Base-by-base conservation (phyloP, 768 basidiomycete genomes). In the Holtermannia corniformis region DNA sequence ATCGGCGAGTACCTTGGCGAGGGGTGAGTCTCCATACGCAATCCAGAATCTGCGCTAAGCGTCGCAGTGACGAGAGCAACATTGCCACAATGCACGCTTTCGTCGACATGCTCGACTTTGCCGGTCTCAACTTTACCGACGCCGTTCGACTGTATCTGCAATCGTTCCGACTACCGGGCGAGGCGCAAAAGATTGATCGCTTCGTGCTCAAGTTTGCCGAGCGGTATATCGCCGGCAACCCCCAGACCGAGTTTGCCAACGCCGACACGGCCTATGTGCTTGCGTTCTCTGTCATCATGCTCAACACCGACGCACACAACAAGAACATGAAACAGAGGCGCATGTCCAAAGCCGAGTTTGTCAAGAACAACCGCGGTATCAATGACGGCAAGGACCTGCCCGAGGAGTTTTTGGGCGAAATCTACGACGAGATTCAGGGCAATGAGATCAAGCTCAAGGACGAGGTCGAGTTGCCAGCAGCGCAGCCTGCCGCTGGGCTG, bases 371-470 rank as follows among this genome's bases (percentile, higher is more conserved):
- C 67, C 81, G 90, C 25, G 91, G 91, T 13, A 97, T 99, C 73
- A 96, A 99, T 64, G 92, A 97, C 64, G 81, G 81, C 54, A 78
- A 79, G 37, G 84, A 92, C 72, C 80, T 99, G 43, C 87, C 90
- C 0, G 90, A 95, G 64, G 87, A 93, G 20, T 76, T 86, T 40
- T 71, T 97, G 41, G 77, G 76, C 3, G 75, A 73, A 20, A 86
- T 96, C 57, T 99, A 80, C 68, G 90, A 97, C 62, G 88, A 96
- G 41, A 97, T 99, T 60, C 80, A 82, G 52, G 77, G 71, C 41
- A 91, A 95, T 62, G 95, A 99, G 72, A 97, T 99, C 61, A 80
- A 87, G 64, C 97, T 99, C 95, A 96, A 96, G 74, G 95, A 97
- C 64, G 93, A 99, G 75, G 75, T 90, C 22, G 91, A 92, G 61